A percentile compares a stretch with the other conserved stretches of the same genome.
phyloP scores from a whole-genome alignment of 2,329 filamentous ascomycete species.

The Venturia asperata region DNA sequence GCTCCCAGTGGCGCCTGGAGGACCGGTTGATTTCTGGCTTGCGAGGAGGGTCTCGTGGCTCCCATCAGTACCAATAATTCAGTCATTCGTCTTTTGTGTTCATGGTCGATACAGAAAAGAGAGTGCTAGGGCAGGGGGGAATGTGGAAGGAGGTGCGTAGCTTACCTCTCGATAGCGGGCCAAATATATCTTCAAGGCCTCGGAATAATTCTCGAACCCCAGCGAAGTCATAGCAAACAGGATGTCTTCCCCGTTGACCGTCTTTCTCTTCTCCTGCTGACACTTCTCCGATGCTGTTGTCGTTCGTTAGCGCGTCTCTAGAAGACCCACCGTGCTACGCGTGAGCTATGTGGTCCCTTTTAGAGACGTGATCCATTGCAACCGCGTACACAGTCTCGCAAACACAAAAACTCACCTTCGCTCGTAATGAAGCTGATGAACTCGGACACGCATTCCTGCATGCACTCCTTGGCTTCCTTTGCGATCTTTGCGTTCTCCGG shows the following conservation, averaged over 20 bases:
- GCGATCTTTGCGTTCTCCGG: slow-evolving; percentile 98
- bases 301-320: slow-evolving; percentile 15
- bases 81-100: slow-evolving; percentile 36
- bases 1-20: slow-evolving; percentile 22
- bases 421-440: slow-evolving; percentile 99
- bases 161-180: slow-evolving; percentile 96
- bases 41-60: slow-evolving; percentile 70
- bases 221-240: slow-evolving; percentile 98
- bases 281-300: slow-evolving; percentile 88
- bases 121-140: slow-evolving; percentile 16
- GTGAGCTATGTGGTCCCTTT: slow-evolving; percentile 6
- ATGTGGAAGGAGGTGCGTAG: slow-evolving; percentile 31
- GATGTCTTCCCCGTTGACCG: slow-evolving; percentile 97
- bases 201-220: slow-evolving; percentile 97
- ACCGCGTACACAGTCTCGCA: slow-evolving; percentile 14
- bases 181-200: slow-evolving; percentile 95
- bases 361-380: not conserved
- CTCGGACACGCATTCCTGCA: slow-evolving; percentile 99
- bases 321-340: slow-evolving; percentile 13
- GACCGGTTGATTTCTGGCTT: slow-evolving; percentile 48
- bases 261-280: slow-evolving; percentile 98
- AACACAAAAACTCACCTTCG: slow-evolving; percentile 62
- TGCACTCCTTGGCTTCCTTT: slow-evolving; percentile 98
- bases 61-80: slow-evolving; percentile 46
- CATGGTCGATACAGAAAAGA: slow-evolving; percentile 24